Evolutionary conservation across 768 basidiomycete species (phyloP).

Genomic region (Nevesoporus exiguus): DNA sequence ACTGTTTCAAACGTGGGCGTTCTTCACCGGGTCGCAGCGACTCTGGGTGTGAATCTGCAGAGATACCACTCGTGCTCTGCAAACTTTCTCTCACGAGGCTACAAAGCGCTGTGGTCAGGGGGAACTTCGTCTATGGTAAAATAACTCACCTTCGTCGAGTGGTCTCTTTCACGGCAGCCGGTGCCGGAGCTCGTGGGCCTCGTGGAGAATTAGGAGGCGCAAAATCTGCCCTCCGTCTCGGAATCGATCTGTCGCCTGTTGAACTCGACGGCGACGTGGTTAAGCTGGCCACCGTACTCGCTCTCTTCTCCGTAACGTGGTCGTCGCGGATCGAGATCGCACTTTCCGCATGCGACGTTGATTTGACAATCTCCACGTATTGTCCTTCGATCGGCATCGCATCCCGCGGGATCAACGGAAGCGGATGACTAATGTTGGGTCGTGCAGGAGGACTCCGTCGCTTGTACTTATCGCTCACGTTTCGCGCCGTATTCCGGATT

Average conservation of each 20-base stretch:
- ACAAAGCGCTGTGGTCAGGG: constrained; percentile 27
- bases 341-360: constrained; percentile 15
- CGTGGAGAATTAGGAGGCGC: constrained; percentile 51
- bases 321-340: constrained; percentile 43
- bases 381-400: constrained; percentile 31
- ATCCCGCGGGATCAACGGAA: constrained; percentile 33
- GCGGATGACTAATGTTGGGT: constrained; percentile 60
- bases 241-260: constrained; percentile 62
- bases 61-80: constrained; percentile 38
- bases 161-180: constrained; percentile 22
- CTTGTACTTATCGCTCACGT: constrained; percentile 61
- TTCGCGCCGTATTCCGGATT: constrained; percentile 60
- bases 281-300: constrained; percentile 45
- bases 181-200: constrained; percentile 29
- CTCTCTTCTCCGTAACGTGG: constrained; percentile 24
- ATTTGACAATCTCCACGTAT: constrained; percentile 30
- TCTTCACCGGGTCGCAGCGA: constrained; percentile 28
- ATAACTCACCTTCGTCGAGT: constrained; percentile 23
- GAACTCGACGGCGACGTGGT: constrained; percentile 61
- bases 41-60: constrained; percentile 34
- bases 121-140: not conserved
- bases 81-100: constrained; percentile 53
- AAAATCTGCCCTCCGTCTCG: constrained; percentile 66
- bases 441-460: constrained; percentile 37
- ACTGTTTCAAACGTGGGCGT: constrained; percentile 66